Evolutionary conservation across 805 yeast species (phyloP).

Genomic region (Lipomyces starkeyi): DNA sequence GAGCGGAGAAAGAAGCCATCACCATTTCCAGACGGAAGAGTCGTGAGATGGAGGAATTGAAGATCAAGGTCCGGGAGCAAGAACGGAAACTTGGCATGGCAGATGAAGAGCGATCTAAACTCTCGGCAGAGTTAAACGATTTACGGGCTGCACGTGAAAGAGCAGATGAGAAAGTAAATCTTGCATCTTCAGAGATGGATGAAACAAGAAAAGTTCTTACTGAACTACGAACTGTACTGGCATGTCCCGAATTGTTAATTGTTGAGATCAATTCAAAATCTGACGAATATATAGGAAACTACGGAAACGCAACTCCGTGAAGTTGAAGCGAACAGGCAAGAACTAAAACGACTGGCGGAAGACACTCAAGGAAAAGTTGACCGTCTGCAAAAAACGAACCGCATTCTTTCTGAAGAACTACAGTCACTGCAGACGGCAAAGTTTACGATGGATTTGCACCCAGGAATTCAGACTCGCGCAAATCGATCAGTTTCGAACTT

Average conservation of each 20-base stretch:
- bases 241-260: slow-evolving; percentile 7
- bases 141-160: slow-evolving; percentile 39
- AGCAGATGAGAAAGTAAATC: slow-evolving; percentile 38
- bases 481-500: slow-evolving; percentile 23
- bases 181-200: slow-evolving; percentile 44
- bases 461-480: slow-evolving; percentile 6
- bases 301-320: slow-evolving; percentile 43
- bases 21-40: slow-evolving; percentile 59
- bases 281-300: slow-evolving; percentile 20
- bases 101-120: slow-evolving; percentile 36
- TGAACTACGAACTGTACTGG: slow-evolving; percentile 40
- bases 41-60: slow-evolving; percentile 70
- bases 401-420: slow-evolving; percentile 46
- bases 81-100: slow-evolving; percentile 45
- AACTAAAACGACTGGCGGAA: slow-evolving; percentile 46
- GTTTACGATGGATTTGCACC: slow-evolving; percentile 25
- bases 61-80: slow-evolving; percentile 52
- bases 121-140: slow-evolving; percentile 36
- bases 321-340: slow-evolving; percentile 43
- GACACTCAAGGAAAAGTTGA: slow-evolving; percentile 48
- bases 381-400: slow-evolving; percentile 46
- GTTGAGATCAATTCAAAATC: background rate
- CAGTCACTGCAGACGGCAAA: slow-evolving; percentile 43
- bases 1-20: slow-evolving; percentile 60
- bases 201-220: slow-evolving; percentile 37